phyloP scores from a whole-genome alignment of 805 yeast species.

The Yarrowia hollandica region DNA sequence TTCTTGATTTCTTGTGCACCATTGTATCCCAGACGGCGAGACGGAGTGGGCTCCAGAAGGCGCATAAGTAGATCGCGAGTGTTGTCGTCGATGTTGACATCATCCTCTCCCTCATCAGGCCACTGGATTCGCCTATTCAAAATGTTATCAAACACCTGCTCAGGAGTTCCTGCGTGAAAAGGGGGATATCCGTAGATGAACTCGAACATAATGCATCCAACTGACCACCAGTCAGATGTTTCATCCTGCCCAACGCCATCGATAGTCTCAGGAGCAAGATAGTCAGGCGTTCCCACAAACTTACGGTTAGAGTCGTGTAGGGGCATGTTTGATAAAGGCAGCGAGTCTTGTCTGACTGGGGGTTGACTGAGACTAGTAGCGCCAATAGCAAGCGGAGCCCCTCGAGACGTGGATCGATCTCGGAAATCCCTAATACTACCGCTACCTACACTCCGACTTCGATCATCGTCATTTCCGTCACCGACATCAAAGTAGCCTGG shows the following conservation, averaged over 20 bases:
- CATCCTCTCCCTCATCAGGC: slow-evolving; percentile 60
- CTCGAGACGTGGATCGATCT: slow-evolving; percentile 7
- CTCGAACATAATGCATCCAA: slow-evolving; percentile 94
- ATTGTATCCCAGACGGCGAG: slow-evolving; percentile 64
- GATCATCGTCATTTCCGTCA: slow-evolving; percentile 3
- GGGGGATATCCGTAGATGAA: slow-evolving; percentile 93
- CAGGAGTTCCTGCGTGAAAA: slow-evolving; percentile 79
- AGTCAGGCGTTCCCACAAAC: slow-evolving; percentile 97
- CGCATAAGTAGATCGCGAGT: slow-evolving; percentile 73
- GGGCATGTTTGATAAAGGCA: slow-evolving; percentile 54
- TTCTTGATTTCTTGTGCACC: slow-evolving; percentile 76
- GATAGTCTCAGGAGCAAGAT: slow-evolving; percentile 94
- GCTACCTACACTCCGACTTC: slow-evolving; percentile 1
- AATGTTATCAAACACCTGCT: slow-evolving; percentile 78
- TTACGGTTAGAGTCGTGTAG: slow-evolving; percentile 60
- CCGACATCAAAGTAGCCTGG: slow-evolving; percentile 25
- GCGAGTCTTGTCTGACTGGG: background rate
- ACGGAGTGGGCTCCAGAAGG: slow-evolving; percentile 64
- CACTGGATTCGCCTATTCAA: slow-evolving; percentile 72
- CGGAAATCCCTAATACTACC: background rate
- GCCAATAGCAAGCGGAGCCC: background rate
- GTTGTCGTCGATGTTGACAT: slow-evolving; percentile 48
- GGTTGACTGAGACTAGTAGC: background rate
- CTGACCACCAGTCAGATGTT: slow-evolving; percentile 98
- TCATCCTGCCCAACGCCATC: slow-evolving; percentile 79